Conservation (phyloP, 2,329 filamentous ascomycete species). For the Apiospora aurea region DNA sequence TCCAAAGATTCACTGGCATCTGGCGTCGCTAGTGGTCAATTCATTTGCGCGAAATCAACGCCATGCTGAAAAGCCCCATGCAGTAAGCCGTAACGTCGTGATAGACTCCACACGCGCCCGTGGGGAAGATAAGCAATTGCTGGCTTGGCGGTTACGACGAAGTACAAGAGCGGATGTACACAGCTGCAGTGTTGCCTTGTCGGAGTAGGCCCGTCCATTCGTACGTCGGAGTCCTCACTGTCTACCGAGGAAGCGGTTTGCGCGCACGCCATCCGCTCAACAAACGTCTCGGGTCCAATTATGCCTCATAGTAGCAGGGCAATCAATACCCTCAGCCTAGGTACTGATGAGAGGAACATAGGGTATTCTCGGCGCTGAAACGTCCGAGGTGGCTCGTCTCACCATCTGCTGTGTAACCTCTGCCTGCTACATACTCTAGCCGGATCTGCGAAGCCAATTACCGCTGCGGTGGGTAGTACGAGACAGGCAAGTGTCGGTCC, state of each 20-base stretch:
- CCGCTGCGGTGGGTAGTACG: not conserved
- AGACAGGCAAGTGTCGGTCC: not conserved
- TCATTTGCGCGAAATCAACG: constrained; percentile 4
- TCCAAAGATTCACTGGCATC: not conserved
- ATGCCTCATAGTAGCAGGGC: not conserved
- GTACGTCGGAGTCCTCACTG: not conserved
- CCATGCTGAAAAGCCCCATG: not conserved
- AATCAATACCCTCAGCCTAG: constrained; percentile 7
- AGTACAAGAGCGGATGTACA: not conserved
- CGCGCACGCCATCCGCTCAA: not conserved
- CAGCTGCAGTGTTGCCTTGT: not conserved
- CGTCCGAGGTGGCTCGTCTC: constrained; percentile 2
- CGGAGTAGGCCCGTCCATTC: not conserved
- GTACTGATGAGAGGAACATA: not conserved
- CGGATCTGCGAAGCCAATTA: not conserved
- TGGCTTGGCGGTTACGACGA: not conserved
- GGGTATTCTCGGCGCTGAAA: not conserved
- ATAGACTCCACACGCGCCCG: constrained; percentile 10
- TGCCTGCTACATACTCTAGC: not conserved
- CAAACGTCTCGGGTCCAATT: not conserved
- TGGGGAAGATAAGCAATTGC: constrained; percentile 7
- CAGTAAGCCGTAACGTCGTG: constrained; percentile 1
- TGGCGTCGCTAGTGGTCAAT: not conserved
- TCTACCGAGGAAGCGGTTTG: not conserved
- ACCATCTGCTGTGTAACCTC: constrained; percentile 9